Base-by-base conservation (phyloP, 1,284 basidiomycete species). In the Porodaedalea pini region DNA sequence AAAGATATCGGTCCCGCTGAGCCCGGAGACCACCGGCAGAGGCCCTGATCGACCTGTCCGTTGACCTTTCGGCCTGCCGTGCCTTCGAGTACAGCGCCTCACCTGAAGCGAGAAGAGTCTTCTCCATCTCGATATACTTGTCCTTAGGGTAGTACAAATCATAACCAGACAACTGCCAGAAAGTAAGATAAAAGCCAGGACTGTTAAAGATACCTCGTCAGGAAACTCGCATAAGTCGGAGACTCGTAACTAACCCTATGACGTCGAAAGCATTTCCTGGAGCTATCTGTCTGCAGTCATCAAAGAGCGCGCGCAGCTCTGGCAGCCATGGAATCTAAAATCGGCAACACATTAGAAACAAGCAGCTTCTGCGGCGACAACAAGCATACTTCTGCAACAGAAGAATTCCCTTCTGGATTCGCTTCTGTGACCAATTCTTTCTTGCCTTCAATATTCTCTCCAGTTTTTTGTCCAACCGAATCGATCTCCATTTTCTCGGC, bases 121-220 rank as follows among this genome's bases (percentile, higher is more conserved):
- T 73, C 34, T 77, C 76, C 67, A 88, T 85, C 64, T 90, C 88
- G 45, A 88, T 82, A 57, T 92, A 92, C 63, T 78, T 81, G 6
- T 78, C 64, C 5, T 75, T 74, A 0, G 90, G 92, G 27, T 90
- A 86, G 0, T 82, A 75, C 43, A 98, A 79, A 69, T 98, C 95
- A 64, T 92, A 91, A 25, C 88, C 88, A 0, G 90, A 89, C 54
- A 98, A 71, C 69, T 96, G 93, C 95, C 95, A 98, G 73, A 97
- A 98, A 0, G 93, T 93, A 41, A 92, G 74, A 65, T 94, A 95
- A 73, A 98, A 98, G 1, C 85, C 88, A 32, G 91, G 86, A 4
- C 93, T 94, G 63, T 31, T 37, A 41, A 58, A 39, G 60, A 54
- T 34, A 50, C n/a, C n/a, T n/a, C n/a, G n/a, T n/a, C n/a, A n/a